Evolutionary conservation across 768 basidiomycete genomes (phyloP).

Genomic region (Cystofilobasidium ferigula): DNA sequence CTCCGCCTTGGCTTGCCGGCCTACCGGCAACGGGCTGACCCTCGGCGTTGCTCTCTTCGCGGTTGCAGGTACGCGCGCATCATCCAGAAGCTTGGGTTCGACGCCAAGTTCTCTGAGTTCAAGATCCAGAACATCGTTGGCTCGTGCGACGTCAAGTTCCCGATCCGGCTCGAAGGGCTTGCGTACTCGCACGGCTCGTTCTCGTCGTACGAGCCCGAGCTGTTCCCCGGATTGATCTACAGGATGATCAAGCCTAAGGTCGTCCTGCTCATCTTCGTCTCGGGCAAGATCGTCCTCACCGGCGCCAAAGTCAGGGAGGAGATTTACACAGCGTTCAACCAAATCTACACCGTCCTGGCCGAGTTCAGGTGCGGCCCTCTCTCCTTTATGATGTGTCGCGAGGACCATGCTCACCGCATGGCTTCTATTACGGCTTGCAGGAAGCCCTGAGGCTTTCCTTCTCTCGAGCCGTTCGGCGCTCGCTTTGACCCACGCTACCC

Average conservation of each 20-base stretch:
- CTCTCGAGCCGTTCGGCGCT: too few species aligned
- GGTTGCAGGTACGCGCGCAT: constrained; percentile 70
- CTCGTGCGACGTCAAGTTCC: constrained; percentile 96
- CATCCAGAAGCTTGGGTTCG: constrained; percentile 98
- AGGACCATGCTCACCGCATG: background rate
- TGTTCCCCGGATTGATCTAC: constrained; percentile 98
- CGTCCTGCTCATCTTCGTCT: constrained; percentile 94
- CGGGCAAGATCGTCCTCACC: constrained; percentile 96
- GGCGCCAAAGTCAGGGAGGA: constrained; percentile 99
- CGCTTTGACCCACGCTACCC: too few species aligned
- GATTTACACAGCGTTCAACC: constrained; percentile 99
- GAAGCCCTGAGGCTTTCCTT: constrained; percentile 3
- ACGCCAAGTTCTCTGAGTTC: constrained; percentile 98
- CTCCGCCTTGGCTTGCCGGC: too few species aligned
- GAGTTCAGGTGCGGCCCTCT: constrained; percentile 52
- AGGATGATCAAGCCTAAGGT: constrained; percentile 99
- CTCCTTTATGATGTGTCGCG: background rate
- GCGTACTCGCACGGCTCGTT: constrained; percentile 97
- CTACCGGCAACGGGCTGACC: too few species aligned
- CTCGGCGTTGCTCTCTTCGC: background rate
- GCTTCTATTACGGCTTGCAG: background rate
- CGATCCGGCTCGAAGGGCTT: constrained; percentile 90
- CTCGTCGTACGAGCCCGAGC: constrained; percentile 94
- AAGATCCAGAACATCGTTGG: constrained; percentile 99
- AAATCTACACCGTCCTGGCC: constrained; percentile 94